Conservation (phyloP, 768 basidiomycete species). For the Coprinellus micaceus region DNA sequence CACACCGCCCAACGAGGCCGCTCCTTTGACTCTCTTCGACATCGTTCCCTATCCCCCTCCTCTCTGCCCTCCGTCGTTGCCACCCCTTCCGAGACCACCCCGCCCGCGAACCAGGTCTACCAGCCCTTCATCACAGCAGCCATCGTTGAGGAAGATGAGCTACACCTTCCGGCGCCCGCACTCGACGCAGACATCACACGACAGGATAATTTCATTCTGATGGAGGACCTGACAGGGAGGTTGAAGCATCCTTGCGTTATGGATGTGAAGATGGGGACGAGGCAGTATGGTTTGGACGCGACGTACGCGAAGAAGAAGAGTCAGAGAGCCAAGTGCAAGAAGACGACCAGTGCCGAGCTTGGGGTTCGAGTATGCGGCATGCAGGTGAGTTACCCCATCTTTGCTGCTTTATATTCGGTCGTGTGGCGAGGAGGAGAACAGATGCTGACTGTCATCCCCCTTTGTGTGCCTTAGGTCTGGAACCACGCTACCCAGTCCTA, state of each 20-base stretch:
- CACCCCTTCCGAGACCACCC: slow-evolving; percentile 36
- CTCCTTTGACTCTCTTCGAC: slow-evolving; percentile 19
- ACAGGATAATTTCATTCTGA: slow-evolving; percentile 96
- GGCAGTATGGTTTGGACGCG: slow-evolving; percentile 97
- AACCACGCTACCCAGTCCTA: slow-evolving; percentile 81
- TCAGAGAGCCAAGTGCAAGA: slow-evolving; percentile 96
- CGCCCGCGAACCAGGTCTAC: slow-evolving; percentile 22
- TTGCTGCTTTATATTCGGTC: background rate
- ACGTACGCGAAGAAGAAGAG: slow-evolving; percentile 92
- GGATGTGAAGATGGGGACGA: slow-evolving; percentile 99
- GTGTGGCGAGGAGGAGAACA: too few relatives aligned
- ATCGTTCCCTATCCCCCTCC: slow-evolving; percentile 26
- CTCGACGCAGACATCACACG: slow-evolving; percentile 56
- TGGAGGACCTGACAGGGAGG: slow-evolving; percentile 96
- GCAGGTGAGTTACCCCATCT: slow-evolving; percentile 67
- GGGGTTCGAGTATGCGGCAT: slow-evolving; percentile 97
- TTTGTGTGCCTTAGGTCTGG: slow-evolving; percentile 68
- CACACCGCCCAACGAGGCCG: slow-evolving; percentile 9
- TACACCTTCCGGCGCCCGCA: background rate
- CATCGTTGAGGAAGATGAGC: slow-evolving; percentile 32
- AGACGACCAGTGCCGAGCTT: slow-evolving; percentile 86
- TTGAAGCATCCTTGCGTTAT: slow-evolving; percentile 91
- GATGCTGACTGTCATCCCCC: too few relatives aligned
- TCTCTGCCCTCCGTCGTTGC: slow-evolving; percentile 41
- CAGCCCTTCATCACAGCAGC: slow-evolving; percentile 22